Percentiles rank a stretch among this genome's conserved stretches.
Evolutionary conservation across 805 yeast genomes (phyloP).

Genomic region (Spathaspora girioi): DNA sequence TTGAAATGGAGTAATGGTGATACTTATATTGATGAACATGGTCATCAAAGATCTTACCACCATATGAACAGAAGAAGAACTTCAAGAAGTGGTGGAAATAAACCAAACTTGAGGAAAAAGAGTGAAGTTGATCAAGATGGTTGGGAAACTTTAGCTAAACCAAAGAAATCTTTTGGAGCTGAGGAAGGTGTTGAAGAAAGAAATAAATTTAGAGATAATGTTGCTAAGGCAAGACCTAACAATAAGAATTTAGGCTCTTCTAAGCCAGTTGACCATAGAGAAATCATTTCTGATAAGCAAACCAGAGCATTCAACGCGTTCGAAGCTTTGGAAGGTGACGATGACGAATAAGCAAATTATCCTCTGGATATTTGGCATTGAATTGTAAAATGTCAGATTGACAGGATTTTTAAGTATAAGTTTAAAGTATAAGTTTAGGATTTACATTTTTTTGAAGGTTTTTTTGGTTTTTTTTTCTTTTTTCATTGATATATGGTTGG

Average conservation of each 20-base stretch:
- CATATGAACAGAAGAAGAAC: conserved; percentile 60
- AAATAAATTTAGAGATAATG: conserved; percentile 40
- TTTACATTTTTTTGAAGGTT: not conserved
- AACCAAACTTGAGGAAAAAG: conserved; percentile 57
- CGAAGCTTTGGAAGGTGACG: conserved; percentile 65
- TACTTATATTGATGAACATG: conserved; percentile 43
- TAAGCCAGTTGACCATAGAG: conserved; percentile 71
- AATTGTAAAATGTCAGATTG: no score
- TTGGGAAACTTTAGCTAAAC: conserved; percentile 63
- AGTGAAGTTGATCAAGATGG: conserved; percentile 73
- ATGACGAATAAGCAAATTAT: not conserved
- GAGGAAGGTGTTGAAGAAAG: conserved; percentile 48
- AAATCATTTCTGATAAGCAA: conserved; percentile 64
- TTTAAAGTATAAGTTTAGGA: not conserved
- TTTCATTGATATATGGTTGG: not conserved
- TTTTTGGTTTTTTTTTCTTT: not conserved
- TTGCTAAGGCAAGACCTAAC: conserved; percentile 59
- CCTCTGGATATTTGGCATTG: not conserved
- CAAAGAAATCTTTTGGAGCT: conserved; percentile 46
- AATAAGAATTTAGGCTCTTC: conserved; percentile 72
- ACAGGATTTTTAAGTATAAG: not conserved
- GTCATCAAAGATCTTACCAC: conserved; percentile 42
- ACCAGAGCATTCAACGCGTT: conserved; percentile 73
- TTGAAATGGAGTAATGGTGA: conserved; percentile 37
- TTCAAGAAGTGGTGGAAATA: conserved; percentile 39